Evolutionary conservation across 805 yeast genomes (phyloP), one percentile per base, ranked within the genome.

Genomic region (Wickerhamiella cacticola): DNA sequence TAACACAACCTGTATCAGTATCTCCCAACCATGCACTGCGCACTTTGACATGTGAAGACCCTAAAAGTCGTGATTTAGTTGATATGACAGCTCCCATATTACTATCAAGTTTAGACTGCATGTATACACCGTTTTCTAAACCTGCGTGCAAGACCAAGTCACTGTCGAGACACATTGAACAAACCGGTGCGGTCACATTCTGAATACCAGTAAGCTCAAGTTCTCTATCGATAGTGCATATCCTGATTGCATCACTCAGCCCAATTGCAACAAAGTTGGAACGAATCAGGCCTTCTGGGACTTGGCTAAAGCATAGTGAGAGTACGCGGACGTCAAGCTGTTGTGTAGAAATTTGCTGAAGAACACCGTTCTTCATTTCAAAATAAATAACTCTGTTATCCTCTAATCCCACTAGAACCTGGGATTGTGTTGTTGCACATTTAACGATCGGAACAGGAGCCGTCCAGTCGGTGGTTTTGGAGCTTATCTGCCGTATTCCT

Each of bases 371-470:
- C 53, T 77, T 84, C 24, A 79, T 67, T 62, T 89, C 96, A 62
- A 92, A 89, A 63, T 89, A 89, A 2, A 81, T 79, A 3, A 89
- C 55, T 49, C 82, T 88, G 48, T 78, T 70, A 56, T 80, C 83
- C 1, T 92, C 79, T 3, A 92, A 63, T 0, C 79, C 86, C 3
- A 89, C 55, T 0, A 74, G 76, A 0, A 88, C 67, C 62, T 92
- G 97, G 2, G 73, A 70, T 21, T 71, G 67, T 15, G 86, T 84
- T 2, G 80, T 63, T 1, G 83, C 59, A 0, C 85, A 80, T n/a
- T 68, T 64, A 0, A 73, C 56, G 34, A 92, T 71, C 21, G 72
- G 68, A 18, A 79, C 74, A 2, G 92, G 94, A 0, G 96, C 85
- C 24, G 63, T 67, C 97, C 97, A 92, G 52, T 81, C 81, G 12